Evolutionary conservation across 2,329 filamentous ascomycete genomes (phyloP).

Genomic region (Cephalotrichum gorgonifer): DNA sequence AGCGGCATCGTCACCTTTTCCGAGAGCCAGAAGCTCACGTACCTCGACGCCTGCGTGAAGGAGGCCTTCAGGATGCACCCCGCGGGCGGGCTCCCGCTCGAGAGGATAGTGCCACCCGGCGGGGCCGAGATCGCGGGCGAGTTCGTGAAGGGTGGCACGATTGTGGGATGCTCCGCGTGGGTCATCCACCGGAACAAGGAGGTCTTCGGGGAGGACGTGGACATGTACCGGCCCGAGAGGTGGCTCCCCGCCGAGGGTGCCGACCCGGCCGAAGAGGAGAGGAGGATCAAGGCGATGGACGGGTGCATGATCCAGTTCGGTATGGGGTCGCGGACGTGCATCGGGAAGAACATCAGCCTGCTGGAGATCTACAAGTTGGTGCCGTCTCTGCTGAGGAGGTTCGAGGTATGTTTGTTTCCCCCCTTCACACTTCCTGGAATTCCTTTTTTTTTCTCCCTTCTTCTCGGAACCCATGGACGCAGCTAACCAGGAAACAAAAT

Average conservation of each 20-base stretch:
- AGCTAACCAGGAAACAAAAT: neutral
- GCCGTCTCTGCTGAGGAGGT: constrained; percentile 50
- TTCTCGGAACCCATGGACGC: neutral
- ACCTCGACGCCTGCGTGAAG: constrained; percentile 69
- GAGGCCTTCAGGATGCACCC: constrained; percentile 71
- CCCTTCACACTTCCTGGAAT: neutral
- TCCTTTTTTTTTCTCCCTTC: neutral
- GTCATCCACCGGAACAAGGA: constrained; percentile 58
- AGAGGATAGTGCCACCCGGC: constrained; percentile 58
- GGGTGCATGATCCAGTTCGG: constrained; percentile 65
- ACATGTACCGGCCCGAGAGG: constrained; percentile 57
- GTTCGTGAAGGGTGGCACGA: constrained; percentile 57
- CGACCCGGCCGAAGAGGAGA: constrained; percentile 30
- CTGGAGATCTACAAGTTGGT: constrained; percentile 56
- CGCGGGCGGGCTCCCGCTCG: constrained; percentile 60
- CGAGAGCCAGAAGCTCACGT: constrained; percentile 59
- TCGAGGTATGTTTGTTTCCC: constrained; percentile 36
- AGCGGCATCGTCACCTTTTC: constrained; percentile 57
- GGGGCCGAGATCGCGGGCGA: constrained; percentile 52
- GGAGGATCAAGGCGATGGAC: constrained; percentile 55
- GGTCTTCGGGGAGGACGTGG: constrained; percentile 58
- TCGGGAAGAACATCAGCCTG: constrained; percentile 55
- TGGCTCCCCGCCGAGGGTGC: constrained; percentile 42
- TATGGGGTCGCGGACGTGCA: constrained; percentile 60
- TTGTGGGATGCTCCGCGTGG: constrained; percentile 68